Evolutionary conservation across 2,329 filamentous ascomycete genomes (phyloP), one percentile per base, ranked within the genome.

Genomic region (Zopfia rhizophila): DNA sequence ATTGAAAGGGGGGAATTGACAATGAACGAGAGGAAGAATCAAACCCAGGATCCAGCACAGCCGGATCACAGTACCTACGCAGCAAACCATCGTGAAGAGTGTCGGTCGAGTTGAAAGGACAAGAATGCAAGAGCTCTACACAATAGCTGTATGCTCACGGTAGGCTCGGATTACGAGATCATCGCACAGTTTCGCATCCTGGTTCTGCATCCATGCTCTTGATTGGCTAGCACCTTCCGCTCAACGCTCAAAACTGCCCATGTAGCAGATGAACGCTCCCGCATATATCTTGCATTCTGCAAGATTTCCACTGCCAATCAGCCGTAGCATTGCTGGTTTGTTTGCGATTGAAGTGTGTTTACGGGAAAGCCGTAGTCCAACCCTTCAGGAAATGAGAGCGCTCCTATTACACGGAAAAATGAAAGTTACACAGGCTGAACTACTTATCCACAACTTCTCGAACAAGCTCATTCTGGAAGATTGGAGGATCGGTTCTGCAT

Each of bases 1-100:
- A n/a, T n/a, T n/a, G n/a, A n/a, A n/a, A n/a, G n/a, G n/a, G n/a
- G 32, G 24, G 31, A 37, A 37, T 12, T 59, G 43, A 43, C 38
- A 47, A 16, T 39, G 31, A 17, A 51, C 43, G 14, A 45, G 32
- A 7, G 48, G 30, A 48, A 53, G 24, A 48, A 51, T 10, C 7
- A 19, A 53, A 53, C 13, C 42, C 12, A 53, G 21, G 22, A 56
- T 49, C 58, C 53, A 59, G 51, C 56, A 61, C 53, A 61, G 51
- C 53, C 49, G 49, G 46, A 50, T 41, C 29, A 46, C 25, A 23
- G 6, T 37, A 44, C 38, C 22, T 23, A 36, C 14, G 27, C 23
- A 44, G 27, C 7, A 13, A 35, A 45, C 18, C 55, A 60, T 60
- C 5, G 22, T 51, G 39, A 40, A 30, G 30, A 35, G 36, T 12